Conservation (phyloP, 2,329 filamentous ascomycete species). For the Fusarium buxicola region DNA sequence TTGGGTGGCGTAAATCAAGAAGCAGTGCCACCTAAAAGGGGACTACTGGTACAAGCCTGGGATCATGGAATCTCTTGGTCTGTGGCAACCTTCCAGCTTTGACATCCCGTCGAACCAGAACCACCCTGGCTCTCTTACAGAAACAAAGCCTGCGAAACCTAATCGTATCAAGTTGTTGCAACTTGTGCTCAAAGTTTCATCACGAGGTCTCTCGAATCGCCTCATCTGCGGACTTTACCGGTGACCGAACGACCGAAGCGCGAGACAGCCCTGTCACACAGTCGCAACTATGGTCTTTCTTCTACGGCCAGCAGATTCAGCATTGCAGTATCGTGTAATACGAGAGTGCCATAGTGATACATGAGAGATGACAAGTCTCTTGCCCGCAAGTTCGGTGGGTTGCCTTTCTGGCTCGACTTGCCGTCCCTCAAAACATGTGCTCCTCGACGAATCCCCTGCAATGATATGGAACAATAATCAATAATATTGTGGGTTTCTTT, state of each 20-base stretch:
- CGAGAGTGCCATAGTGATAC: conserved; percentile 13
- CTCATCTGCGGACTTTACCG: conserved; percentile 11
- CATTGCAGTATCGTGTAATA: conserved; percentile 5
- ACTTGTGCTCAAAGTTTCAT: background rate
- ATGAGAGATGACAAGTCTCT: background rate
- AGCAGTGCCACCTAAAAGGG: background rate
- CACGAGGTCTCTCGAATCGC: conserved; percentile 11
- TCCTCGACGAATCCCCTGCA: background rate
- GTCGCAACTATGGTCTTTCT: background rate
- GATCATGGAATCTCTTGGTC: background rate
- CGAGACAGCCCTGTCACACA: conserved; percentile 20
- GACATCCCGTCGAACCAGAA: background rate
- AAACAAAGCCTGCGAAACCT: conserved; percentile 16
- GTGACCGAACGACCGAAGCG: conserved; percentile 9
- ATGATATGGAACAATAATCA: background rate
- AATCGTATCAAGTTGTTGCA: conserved; percentile 9
- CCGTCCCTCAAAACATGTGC: background rate
- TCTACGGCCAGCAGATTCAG: background rate
- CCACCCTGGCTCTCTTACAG: background rate
- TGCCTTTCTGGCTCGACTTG: conserved; percentile 2
- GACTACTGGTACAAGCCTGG: background rate
- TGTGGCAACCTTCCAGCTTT: background rate
- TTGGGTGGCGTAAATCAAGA: background rate
- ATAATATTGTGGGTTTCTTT: no score
- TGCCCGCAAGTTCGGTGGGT: background rate